Conservation (phyloP, 495 filamentous ascomycete species). For the Cryomyces minteri region DNA sequence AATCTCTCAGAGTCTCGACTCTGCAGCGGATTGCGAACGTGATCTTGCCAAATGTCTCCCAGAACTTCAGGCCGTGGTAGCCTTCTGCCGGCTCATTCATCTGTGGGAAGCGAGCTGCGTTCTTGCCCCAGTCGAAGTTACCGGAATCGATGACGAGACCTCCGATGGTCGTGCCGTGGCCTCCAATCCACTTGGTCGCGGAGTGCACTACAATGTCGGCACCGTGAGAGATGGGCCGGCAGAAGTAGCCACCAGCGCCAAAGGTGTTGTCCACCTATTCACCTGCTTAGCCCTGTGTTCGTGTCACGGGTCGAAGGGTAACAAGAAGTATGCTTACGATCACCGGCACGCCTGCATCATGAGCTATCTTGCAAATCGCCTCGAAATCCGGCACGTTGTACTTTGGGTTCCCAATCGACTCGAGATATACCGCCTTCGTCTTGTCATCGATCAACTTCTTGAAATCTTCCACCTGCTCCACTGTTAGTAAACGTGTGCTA, state of each 20-base stretch:
- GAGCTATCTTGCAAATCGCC: slow-evolving; percentile 18
- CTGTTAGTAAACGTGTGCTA: no score
- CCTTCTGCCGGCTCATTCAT: slow-evolving; percentile 82
- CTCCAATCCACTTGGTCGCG: slow-evolving; percentile 97
- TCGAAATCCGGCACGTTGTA: slow-evolving; percentile 56
- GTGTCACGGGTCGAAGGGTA: not conserved
- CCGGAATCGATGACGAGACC: slow-evolving; percentile 83
- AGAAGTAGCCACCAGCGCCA: slow-evolving; percentile 84
- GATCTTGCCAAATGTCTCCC: slow-evolving; percentile 81
- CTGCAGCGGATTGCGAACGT: slow-evolving; percentile 69
- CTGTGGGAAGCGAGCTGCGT: slow-evolving; percentile 79
- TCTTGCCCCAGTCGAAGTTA: slow-evolving; percentile 91
- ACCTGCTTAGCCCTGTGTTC: not conserved
- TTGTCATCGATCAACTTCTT: slow-evolving; percentile 78
- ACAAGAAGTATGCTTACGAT: slow-evolving; percentile 37
- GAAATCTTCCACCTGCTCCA: slow-evolving; percentile 45
- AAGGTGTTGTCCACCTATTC: slow-evolving; percentile 85
- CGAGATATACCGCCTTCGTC: slow-evolving; percentile 91
- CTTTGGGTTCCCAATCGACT: slow-evolving; percentile 88
- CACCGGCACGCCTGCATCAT: slow-evolving; percentile 32
- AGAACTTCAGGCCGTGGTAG: slow-evolving; percentile 95
- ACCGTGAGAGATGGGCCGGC: slow-evolving; percentile 79
- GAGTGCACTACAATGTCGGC: slow-evolving; percentile 85
- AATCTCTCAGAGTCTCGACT: slow-evolving; percentile 76
- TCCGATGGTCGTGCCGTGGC: slow-evolving; percentile 89